phyloP scores from a whole-genome alignment of 495 filamentous ascomycete genomes.

The Staphylotrichum tortipilum region DNA sequence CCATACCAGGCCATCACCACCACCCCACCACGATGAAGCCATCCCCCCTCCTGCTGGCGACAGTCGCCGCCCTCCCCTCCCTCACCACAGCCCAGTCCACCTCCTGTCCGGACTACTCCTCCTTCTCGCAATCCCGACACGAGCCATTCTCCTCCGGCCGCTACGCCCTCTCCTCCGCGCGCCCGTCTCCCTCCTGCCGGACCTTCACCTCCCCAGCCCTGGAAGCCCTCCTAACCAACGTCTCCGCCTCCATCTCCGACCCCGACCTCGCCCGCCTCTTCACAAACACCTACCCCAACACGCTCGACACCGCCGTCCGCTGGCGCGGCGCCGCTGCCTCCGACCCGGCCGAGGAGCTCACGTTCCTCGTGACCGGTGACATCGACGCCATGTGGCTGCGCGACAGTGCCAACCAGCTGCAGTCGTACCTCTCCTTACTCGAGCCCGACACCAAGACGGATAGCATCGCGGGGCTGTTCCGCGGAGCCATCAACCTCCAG shows the following conservation, averaged over 20 bases:
- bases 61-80: neutral
- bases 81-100: neutral
- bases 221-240: constrained; percentile 44
- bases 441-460: constrained; percentile 29
- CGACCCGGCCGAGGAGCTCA: constrained; percentile 36
- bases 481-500: constrained; percentile 60
- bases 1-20: no score
- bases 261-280: constrained; percentile 60
- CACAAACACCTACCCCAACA: constrained; percentile 57
- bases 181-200: constrained; percentile 48
- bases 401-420: constrained; percentile 59
- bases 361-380: constrained; percentile 49
- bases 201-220: constrained; percentile 51
- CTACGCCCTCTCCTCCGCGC: constrained; percentile 45
- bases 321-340: constrained; percentile 50
- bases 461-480: constrained; percentile 50
- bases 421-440: constrained; percentile 52
- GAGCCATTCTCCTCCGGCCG: constrained; percentile 36
- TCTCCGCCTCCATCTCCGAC: constrained; percentile 45
- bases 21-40: neutral
- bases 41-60: neutral
- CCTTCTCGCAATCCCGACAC: constrained; percentile 39
- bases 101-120: constrained; percentile 46
- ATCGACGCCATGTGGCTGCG: constrained; percentile 72
- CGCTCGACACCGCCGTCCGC: constrained; percentile 57